A percentile compares a stretch with the other conserved stretches of the same genome.
Conservation (phyloP, 129 eudicot genomes). For the Saussurea involucrata region DNA sequence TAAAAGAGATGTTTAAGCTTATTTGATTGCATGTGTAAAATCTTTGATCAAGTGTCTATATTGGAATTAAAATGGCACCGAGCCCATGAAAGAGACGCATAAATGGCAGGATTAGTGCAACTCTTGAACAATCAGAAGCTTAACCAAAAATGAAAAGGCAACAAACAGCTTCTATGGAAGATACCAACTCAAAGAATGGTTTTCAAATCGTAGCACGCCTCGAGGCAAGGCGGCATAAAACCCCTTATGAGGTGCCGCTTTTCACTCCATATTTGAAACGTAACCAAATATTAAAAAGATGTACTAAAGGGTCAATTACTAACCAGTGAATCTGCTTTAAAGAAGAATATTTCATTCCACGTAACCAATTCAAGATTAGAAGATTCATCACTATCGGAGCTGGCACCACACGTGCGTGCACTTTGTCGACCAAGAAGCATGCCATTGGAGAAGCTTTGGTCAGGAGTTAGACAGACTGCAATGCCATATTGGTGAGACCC, state of each 20-base stretch:
- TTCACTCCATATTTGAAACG: too few relatives aligned
- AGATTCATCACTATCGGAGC: slow-evolving; percentile 37
- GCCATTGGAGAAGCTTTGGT: slow-evolving; percentile 36
- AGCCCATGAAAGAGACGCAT: slow-evolving; percentile 9
- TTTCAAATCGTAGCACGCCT: too few relatives aligned
- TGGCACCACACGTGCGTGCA: slow-evolving; percentile 81
- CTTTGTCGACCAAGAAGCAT: slow-evolving; percentile 57
- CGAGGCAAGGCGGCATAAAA: too few relatives aligned
- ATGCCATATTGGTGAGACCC: slow-evolving; percentile 70
- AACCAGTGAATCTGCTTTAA: slow-evolving; percentile 82
- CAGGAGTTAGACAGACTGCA: slow-evolving; percentile 55
- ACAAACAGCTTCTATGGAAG: not conserved
- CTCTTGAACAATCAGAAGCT: slow-evolving; percentile 12
- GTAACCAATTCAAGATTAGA: slow-evolving; percentile 59
- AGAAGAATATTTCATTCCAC: slow-evolving; percentile 94
- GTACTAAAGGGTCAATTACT: slow-evolving; percentile 18
- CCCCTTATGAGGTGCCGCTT: too few relatives aligned
- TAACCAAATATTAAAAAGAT: not conserved
- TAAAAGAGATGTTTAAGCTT: slow-evolving; percentile 4
- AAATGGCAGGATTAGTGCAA: not conserved
- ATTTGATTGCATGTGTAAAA: slow-evolving; percentile 8
- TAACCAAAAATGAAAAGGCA: not conserved
- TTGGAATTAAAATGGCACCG: not conserved
- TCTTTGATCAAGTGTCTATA: not conserved
- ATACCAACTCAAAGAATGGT: not conserved